These are phyloP conservation scores for Elasticomyces elasticus DNA, from an alignment of 495 filamentous ascomycete genomes.

Conservation along the genomic window DNA sequence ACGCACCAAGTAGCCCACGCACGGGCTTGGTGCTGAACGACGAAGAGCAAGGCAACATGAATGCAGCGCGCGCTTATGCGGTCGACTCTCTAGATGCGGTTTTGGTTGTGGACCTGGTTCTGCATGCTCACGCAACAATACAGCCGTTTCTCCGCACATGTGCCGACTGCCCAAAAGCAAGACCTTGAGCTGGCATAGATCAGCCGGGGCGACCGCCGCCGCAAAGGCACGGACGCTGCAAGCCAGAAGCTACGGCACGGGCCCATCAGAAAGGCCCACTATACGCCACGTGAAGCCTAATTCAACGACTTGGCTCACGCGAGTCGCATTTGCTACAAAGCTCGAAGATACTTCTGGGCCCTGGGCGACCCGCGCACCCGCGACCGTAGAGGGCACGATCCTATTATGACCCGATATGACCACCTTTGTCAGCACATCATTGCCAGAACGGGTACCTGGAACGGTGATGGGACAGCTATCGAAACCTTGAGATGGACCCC, in stretches of 20 bases:
- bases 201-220: too few species aligned
- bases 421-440: background rate
- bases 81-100: too few species aligned
- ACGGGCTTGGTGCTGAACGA: too few species aligned
- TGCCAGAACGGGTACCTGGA: background rate
- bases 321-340: background rate
- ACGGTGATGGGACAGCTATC: background rate
- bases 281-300: background rate
- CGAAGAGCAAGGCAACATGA: too few species aligned
- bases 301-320: background rate
- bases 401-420: background rate
- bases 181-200: too few species aligned
- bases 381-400: background rate
- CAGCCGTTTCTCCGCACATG: too few species aligned
- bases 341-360: background rate
- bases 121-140: too few species aligned
- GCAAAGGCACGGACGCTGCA: too few species aligned
- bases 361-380: background rate
- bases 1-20: too few species aligned
- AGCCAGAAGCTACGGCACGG: background rate
- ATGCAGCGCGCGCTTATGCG: too few species aligned
- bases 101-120: too few species aligned
- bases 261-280: background rate
- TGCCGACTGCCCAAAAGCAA: too few species aligned
- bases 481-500: background rate